Evolutionary conservation across 2,329 filamentous ascomycete species (phyloP).

Genomic region (Bertia moriformis): DNA sequence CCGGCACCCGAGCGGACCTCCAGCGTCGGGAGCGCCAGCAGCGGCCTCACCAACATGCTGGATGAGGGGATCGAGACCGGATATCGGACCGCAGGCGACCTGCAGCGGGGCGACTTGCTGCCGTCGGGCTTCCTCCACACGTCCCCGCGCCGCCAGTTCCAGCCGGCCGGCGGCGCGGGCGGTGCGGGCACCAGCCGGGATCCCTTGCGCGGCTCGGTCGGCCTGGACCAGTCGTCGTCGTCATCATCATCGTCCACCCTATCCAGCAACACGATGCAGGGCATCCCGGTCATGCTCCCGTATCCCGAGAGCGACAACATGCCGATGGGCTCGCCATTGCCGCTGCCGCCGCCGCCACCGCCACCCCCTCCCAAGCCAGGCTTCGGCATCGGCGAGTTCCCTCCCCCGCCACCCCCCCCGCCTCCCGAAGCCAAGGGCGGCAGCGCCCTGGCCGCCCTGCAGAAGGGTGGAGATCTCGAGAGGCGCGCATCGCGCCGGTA

Average conservation of each 20-base stretch:
- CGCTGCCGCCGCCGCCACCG: too few relatives aligned
- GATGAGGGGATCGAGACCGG: slow-evolving; percentile 43
- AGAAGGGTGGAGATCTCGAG: slow-evolving; percentile 83
- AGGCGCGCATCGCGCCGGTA: slow-evolving; percentile 83
- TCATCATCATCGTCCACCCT: too few relatives aligned
- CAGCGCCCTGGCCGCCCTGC: slow-evolving; percentile 78
- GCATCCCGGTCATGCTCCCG: slow-evolving; percentile 58
- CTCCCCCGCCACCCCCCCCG: slow-evolving; percentile 64
- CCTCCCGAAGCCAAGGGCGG: slow-evolving; percentile 72
- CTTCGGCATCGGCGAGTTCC: slow-evolving; percentile 44
- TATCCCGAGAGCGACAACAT: slow-evolving; percentile 48
- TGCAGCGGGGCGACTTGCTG: slow-evolving; percentile 16
- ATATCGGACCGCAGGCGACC: slow-evolving; percentile 26
- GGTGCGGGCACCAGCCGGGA: slow-evolving; percentile 33
- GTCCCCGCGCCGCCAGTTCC: slow-evolving; percentile 32
- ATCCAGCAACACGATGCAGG: slow-evolving; percentile 66
- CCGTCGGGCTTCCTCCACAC: slow-evolving; percentile 15
- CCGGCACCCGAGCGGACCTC: slow-evolving; percentile 44
- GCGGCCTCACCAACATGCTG: slow-evolving; percentile 40
- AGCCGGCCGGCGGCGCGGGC: too few relatives aligned
- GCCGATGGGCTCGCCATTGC: slow-evolving; percentile 26
- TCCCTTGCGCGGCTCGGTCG: slow-evolving; percentile 31
- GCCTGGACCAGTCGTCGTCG: slow-evolving; percentile 48
- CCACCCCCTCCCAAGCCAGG: slow-evolving; percentile 31
- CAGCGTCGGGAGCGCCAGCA: slow-evolving; percentile 40